Percentiles rank a stretch among this genome's conserved stretches.
These are phyloP conservation scores for Globisporangium orthogonon DNA, from an alignment of 352 stramenopile genomes.

Conservation along the genomic window DNA sequence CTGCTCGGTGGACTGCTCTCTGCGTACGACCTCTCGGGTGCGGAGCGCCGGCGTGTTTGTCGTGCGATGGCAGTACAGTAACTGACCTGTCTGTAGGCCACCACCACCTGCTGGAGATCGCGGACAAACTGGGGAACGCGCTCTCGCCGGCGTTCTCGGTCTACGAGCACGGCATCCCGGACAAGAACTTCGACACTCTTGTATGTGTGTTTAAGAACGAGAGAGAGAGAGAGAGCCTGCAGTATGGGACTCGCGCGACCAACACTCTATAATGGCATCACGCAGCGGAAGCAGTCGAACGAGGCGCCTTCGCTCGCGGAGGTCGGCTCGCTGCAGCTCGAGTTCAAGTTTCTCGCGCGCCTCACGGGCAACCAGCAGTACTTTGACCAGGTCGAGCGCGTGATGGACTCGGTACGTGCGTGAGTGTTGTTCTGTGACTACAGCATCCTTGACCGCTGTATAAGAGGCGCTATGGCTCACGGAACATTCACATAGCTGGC, in stretches of 20 bases:
- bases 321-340: constrained; percentile 65
- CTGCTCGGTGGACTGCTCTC: constrained; percentile 67
- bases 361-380: constrained; percentile 59
- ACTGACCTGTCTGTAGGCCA: constrained; percentile 21
- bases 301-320: constrained; percentile 53
- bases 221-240: no score
- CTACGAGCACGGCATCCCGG: constrained; percentile 46
- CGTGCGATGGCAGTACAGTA: not conserved
- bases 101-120: constrained; percentile 45
- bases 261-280: not conserved
- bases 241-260: not conserved
- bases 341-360: constrained; percentile 74
- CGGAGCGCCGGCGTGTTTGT: not conserved
- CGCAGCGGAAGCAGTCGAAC: constrained; percentile 26
- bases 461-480: not conserved
- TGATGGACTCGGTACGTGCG: constrained; percentile 49
- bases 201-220: constrained; percentile 13
- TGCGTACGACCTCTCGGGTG: constrained; percentile 57
- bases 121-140: constrained; percentile 54
- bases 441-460: no score
- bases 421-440: not conserved
- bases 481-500: constrained; percentile 24
- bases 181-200: constrained; percentile 63
- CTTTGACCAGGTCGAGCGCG: constrained; percentile 55
- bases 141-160: constrained; percentile 51